These are phyloP conservation scores for Umbelopsis sp. DNA, from an alignment of 371 early-diverging fungal species.

Conservation along the genomic window DNA sequence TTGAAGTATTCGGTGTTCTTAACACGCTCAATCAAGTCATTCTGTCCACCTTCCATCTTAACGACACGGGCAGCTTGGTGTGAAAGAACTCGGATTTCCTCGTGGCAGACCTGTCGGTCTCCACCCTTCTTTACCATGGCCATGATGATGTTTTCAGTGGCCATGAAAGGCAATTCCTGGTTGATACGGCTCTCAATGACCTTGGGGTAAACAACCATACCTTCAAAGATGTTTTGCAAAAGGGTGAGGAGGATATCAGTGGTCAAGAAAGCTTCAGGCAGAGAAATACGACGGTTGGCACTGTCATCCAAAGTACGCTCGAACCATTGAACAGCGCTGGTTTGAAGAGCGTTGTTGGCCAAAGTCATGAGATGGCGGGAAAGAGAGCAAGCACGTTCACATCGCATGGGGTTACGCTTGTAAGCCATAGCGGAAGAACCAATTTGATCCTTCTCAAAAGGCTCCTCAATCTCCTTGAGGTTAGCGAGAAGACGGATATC, in stretches of 20 bases:
- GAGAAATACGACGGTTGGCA: conserved; percentile 94
- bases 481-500: conserved; percentile 96
- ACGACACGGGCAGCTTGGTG: conserved; percentile 93
- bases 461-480: conserved; percentile 98
- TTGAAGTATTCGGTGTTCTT: conserved; percentile 83
- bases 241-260: conserved; percentile 93
- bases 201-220: conserved; percentile 96
- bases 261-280: conserved; percentile 97
- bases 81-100: conserved; percentile 93
- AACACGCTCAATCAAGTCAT: conserved; percentile 94
- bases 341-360: conserved; percentile 85
- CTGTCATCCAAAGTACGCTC: conserved; percentile 97
- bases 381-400: conserved; percentile 95
- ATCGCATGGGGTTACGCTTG: conserved; percentile 99
- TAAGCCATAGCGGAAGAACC: conserved; percentile 99
- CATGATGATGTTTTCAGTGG: conserved; percentile 99
- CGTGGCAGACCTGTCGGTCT: conserved; percentile 96
- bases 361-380: conserved; percentile 96
- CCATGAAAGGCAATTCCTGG: conserved; percentile 98
- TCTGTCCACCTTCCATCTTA: conserved; percentile 92
- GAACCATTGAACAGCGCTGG: conserved; percentile 94
- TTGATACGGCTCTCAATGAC: conserved; percentile 90
- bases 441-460: conserved; percentile 98
- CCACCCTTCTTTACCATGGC: conserved; percentile 97
- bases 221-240: conserved; percentile 94